Evolutionary conservation across 2,329 filamentous ascomycete species (phyloP).

Genomic region (Sphaerulina populicola): DNA sequence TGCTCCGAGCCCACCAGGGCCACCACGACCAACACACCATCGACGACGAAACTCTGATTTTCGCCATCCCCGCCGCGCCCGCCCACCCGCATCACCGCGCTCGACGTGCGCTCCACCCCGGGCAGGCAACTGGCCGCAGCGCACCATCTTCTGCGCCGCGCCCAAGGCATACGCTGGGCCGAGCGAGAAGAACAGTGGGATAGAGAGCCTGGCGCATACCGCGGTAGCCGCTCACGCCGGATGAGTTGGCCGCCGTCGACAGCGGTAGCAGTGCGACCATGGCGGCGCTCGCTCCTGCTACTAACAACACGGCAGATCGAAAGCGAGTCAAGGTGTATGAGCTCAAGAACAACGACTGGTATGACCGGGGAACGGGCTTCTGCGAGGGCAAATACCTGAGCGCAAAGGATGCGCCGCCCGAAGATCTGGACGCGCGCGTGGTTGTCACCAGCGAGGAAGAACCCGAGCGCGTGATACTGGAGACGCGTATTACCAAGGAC

Average conservation of each 20-base stretch:
- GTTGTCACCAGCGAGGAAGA: constrained; percentile 91
- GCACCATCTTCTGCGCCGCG: constrained; percentile 6
- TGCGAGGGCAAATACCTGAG: constrained; percentile 69
- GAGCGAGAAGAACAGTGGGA: not conserved
- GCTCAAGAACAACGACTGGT: constrained; percentile 98
- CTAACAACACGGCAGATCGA: constrained; percentile 35
- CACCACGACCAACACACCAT: not conserved
- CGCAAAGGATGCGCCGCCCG: constrained; percentile 41
- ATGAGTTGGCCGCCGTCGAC: constrained; percentile 17
- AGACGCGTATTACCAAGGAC: constrained; percentile 84
- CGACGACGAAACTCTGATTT: constrained; percentile 4
- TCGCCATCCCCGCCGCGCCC: not conserved
- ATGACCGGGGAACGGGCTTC: constrained; percentile 92
- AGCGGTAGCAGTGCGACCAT: constrained; percentile 20
- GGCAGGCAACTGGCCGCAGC: constrained; percentile 8
- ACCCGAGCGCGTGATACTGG: constrained; percentile 70
- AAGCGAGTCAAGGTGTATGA: constrained; percentile 96
- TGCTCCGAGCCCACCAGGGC: constrained; percentile 11
- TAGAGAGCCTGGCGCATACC: constrained; percentile 13
- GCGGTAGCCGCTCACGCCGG: constrained; percentile 15
- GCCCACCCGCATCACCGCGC: constrained; percentile 1
- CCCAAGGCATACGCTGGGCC: not conserved
- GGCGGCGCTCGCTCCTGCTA: constrained; percentile 35
- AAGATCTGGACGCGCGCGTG: constrained; percentile 65
- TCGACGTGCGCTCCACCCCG: constrained; percentile 2